phyloP scores from a whole-genome alignment of 495 filamentous ascomycete genomes.

The Trichocladium uniseriatum region DNA sequence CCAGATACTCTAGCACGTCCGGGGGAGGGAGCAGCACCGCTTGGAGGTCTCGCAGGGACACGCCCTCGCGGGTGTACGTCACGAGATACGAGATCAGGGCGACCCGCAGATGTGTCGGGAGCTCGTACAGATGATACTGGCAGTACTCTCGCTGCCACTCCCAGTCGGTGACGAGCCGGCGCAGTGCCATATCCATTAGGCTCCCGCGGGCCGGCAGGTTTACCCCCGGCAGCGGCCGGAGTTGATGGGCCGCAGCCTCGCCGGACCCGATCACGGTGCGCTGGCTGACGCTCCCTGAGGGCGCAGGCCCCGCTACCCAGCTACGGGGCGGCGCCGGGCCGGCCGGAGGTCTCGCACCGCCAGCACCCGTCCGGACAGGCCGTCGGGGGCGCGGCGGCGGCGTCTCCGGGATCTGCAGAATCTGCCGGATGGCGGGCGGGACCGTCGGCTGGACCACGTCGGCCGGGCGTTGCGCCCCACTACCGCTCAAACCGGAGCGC shows the following conservation, averaged over 20 bases:
- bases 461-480: background rate
- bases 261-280: background rate
- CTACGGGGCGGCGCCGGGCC: constrained; percentile 65
- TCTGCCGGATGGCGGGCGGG: constrained; percentile 42
- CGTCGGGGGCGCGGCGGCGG: constrained; percentile 56
- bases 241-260: background rate
- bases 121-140: constrained; percentile 51
- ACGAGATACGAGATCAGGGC: constrained; percentile 56
- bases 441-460: constrained; percentile 31
- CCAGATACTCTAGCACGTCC: constrained; percentile 21
- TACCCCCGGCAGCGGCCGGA: constrained; percentile 27
- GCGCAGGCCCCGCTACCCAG: constrained; percentile 42
- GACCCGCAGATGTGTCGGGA: constrained; percentile 53
- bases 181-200: constrained; percentile 50
- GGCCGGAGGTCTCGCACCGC: constrained; percentile 42
- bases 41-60: constrained; percentile 36
- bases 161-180: constrained; percentile 60
- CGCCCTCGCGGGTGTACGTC: constrained; percentile 36
- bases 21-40: constrained; percentile 30
- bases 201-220: constrained; percentile 36
- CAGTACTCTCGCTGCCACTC: constrained; percentile 57
- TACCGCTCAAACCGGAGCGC: constrained; percentile 24
- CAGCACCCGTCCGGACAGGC: constrained; percentile 34
- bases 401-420: constrained; percentile 63
- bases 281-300: background rate